Evolutionary conservation across 2,329 filamentous ascomycete species (phyloP).

Genomic region (Aspergillus sp.): DNA sequence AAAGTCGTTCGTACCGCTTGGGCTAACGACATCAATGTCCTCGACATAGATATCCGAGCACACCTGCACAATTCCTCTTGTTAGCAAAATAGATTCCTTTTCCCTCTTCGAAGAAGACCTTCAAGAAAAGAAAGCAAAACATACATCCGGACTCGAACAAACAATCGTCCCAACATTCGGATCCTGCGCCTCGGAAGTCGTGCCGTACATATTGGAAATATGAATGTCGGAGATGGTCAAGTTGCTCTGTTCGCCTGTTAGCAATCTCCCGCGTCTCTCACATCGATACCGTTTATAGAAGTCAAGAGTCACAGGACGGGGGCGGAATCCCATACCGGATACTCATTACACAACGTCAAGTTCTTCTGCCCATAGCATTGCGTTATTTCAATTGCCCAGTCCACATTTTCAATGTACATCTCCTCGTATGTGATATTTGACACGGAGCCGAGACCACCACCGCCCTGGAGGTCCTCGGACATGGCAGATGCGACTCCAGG

Average conservation of each 20-base stretch:
- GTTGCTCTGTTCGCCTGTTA: slow-evolving; percentile 30
- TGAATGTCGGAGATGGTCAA: slow-evolving; percentile 57
- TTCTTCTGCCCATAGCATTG: slow-evolving; percentile 67
- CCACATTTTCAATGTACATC: slow-evolving; percentile 61
- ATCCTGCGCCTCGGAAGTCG: slow-evolving; percentile 48
- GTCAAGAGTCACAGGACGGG: neutral
- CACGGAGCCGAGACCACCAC: slow-evolving; percentile 63
- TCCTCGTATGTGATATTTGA: slow-evolving; percentile 67
- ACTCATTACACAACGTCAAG: slow-evolving; percentile 59
- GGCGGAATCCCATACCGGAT: slow-evolving; percentile 43
- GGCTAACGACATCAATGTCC: slow-evolving; percentile 50
- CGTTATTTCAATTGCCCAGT: slow-evolving; percentile 65
- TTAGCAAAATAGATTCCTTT: neutral
- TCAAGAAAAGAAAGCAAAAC: slow-evolving; percentile 22
- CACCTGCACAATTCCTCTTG: slow-evolving; percentile 20
- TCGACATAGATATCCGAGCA: slow-evolving; percentile 50
- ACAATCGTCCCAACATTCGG: slow-evolving; percentile 50
- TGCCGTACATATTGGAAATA: slow-evolving; percentile 58
- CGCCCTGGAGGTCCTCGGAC: slow-evolving; percentile 62
- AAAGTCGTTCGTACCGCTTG: slow-evolving; percentile 45
- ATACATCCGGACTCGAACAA: slow-evolving; percentile 50
- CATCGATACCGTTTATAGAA: neutral
- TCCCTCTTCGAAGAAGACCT: neutral
- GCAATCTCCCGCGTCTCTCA: neutral
- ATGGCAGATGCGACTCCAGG: slow-evolving; percentile 57